phyloP scores from a whole-genome alignment of 805 yeast species.

The Wickerhamomyces chaumierensis region DNA sequence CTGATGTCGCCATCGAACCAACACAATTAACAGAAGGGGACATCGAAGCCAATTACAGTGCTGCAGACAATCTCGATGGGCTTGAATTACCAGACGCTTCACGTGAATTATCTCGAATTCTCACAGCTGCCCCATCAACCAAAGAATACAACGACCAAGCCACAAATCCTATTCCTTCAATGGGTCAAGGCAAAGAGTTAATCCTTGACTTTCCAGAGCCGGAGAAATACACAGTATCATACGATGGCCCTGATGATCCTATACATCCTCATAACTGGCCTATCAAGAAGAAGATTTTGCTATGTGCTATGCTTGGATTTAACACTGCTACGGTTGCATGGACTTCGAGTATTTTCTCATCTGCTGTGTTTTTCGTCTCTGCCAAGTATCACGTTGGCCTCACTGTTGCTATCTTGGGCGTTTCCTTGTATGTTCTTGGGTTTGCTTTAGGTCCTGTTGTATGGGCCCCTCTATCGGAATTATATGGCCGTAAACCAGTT shows the following conservation, averaged over 20 bases:
- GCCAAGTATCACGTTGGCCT: slow-evolving; percentile 45
- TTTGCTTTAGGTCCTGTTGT: slow-evolving; percentile 87
- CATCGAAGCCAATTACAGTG: not conserved
- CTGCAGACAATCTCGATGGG: slow-evolving; percentile 2
- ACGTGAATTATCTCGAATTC: slow-evolving; percentile 27
- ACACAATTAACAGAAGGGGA: not conserved
- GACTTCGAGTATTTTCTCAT: slow-evolving; percentile 79
- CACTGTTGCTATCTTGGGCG: slow-evolving; percentile 64
- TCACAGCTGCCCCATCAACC: slow-evolving; percentile 26
- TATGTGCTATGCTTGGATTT: slow-evolving; percentile 35
- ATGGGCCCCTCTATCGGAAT: slow-evolving; percentile 85
- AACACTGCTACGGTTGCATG: slow-evolving; percentile 46
- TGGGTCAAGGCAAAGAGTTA: slow-evolving; percentile 53
- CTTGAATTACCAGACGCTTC: slow-evolving; percentile 15
- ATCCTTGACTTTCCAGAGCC: slow-evolving; percentile 39
- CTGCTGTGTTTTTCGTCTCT: slow-evolving; percentile 39
- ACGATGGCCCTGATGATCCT: slow-evolving; percentile 74
- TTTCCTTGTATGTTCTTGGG: slow-evolving; percentile 80
- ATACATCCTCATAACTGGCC: slow-evolving; percentile 75
- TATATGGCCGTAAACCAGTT: slow-evolving; percentile 60
- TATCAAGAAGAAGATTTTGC: slow-evolving; percentile 28
- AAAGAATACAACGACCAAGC: slow-evolving; percentile 18
- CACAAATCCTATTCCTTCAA: slow-evolving; percentile 32
- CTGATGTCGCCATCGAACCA: not conserved
- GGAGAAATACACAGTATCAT: slow-evolving; percentile 60